Percentiles rank a stretch among this genome's conserved stretches.
Conservation (phyloP, 768 basidiomycete species). For the Gloeophyllum trabeum region DNA sequence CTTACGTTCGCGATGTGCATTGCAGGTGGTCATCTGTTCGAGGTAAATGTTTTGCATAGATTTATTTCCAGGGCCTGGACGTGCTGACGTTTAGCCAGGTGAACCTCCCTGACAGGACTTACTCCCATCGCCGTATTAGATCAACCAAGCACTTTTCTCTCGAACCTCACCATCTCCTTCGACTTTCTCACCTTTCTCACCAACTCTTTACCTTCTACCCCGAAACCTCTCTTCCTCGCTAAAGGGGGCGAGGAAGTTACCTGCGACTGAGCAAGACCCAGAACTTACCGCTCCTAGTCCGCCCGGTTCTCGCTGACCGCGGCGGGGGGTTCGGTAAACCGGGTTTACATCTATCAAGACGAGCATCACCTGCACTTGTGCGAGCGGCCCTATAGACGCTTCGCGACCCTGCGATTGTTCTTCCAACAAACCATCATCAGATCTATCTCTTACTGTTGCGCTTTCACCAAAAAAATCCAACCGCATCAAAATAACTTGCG, state of each 20-base stretch:
- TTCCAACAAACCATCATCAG: no score
- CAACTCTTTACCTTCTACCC: conserved; percentile 16
- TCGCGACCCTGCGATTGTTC: no score
- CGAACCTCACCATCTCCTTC: conserved; percentile 4
- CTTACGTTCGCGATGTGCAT: conserved; percentile 5
- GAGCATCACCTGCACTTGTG: no score
- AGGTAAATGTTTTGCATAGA: conserved; percentile 44
- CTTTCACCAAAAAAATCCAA: no score
- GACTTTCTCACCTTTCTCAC: conserved; percentile 7
- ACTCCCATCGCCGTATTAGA: conserved; percentile 3
- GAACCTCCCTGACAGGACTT: conserved; percentile 66
- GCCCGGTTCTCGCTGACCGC: conserved; percentile 57
- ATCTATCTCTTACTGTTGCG: no score
- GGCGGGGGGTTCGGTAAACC: conserved; percentile 69
- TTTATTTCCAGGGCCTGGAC: no score
- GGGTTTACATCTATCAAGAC: no score
- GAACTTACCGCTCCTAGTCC: conserved; percentile 43
- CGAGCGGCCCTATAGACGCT: no score
- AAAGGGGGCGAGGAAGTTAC: conserved; percentile 57
- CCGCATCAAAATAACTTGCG: no score
- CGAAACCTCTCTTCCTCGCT: conserved; percentile 56
- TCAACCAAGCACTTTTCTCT: conserved; percentile 8
- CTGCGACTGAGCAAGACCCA: conserved; percentile 40
- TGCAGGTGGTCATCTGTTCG: conserved; percentile 72
- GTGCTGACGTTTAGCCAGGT: conserved; percentile 28